A percentile compares a stretch with the other conserved stretches of the same genome.
phyloP scores from a whole-genome alignment of 345 rosid genomes.

The Melastoma malabathricum region DNA sequence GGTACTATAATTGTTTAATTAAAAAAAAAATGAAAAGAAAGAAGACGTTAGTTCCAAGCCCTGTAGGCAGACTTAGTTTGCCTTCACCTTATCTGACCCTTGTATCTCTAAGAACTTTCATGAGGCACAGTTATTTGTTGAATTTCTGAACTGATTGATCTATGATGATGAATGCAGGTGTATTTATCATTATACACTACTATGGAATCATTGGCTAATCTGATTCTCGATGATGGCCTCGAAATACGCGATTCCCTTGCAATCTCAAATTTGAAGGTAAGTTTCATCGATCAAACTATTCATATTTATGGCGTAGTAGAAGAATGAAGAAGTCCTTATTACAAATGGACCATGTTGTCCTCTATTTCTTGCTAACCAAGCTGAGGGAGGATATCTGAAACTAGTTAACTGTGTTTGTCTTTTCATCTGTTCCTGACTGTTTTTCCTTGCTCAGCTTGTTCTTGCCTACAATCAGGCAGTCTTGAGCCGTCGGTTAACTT shows the following conservation, averaged over 20 bases:
- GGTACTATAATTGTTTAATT: conserved; percentile 24
- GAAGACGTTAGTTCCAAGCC: too few relatives aligned
- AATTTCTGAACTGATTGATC: neutral
- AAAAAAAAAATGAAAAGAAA: too few relatives aligned
- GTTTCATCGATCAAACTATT: neutral
- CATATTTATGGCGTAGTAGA: neutral
- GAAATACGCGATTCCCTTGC: conserved; percentile 42
- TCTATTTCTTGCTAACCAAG: too few relatives aligned
- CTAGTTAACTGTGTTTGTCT: neutral
- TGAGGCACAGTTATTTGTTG: neutral
- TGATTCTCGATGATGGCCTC: conserved; percentile 27
- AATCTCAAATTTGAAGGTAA: conserved; percentile 79
- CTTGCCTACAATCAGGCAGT: conserved; percentile 67
- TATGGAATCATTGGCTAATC: conserved; percentile 59
- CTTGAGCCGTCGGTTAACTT: conserved; percentile 45
- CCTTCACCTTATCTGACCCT: too few relatives aligned
- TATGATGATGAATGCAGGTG: conserved; percentile 30
- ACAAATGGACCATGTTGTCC: too few relatives aligned
- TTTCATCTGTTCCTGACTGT: neutral
- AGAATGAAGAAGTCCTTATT: neutral
- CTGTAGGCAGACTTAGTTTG: too few relatives aligned
- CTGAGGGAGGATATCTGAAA: too few relatives aligned
- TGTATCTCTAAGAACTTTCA: too few relatives aligned
- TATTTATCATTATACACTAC: conserved; percentile 72
- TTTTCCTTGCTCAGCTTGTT: conserved; percentile 45